Evolutionary conservation across 2,329 filamentous ascomycete species (phyloP).

Genomic region (Tolypocladium pustulatum): DNA sequence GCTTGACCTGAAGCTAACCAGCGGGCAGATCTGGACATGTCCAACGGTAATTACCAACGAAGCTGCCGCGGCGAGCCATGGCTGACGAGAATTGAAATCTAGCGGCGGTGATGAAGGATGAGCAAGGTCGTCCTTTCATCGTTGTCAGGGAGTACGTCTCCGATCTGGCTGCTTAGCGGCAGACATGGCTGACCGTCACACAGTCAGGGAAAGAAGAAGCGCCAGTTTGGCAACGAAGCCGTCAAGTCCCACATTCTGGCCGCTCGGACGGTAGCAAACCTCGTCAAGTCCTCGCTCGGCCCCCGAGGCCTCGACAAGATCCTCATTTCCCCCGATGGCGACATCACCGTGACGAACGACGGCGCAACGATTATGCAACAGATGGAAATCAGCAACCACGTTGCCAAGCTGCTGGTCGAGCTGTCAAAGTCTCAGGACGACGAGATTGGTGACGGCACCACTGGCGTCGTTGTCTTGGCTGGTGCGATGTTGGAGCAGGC

Average conservation of each 20-base stretch:
- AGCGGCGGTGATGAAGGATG: slow-evolving; percentile 84
- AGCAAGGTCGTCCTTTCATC: slow-evolving; percentile 94
- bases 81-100: slow-evolving; percentile 8
- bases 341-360: slow-evolving; percentile 99
- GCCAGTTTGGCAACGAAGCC: slow-evolving; percentile 90
- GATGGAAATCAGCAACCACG: slow-evolving; percentile 99
- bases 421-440: slow-evolving; percentile 98
- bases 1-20: slow-evolving; percentile 21
- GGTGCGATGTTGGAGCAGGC: slow-evolving; percentile 94
- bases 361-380: slow-evolving; percentile 93
- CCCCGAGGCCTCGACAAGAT: slow-evolving; percentile 98
- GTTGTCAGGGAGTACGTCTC: slow-evolving; percentile 84
- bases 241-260: slow-evolving; percentile 98
- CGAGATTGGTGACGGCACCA: slow-evolving; percentile 97
- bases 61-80: slow-evolving; percentile 8
- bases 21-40: slow-evolving; percentile 64
- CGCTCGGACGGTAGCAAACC: slow-evolving; percentile 89
- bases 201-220: slow-evolving; percentile 95
- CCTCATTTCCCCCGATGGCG: slow-evolving; percentile 93
- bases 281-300: slow-evolving; percentile 93
- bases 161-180: background rate
- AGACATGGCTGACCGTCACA: slow-evolving; percentile 9
- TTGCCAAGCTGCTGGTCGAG: slow-evolving; percentile 92
- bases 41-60: slow-evolving; percentile 53
- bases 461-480: slow-evolving; percentile 91